Base-by-base conservation (phyloP, 495 filamentous ascomycete species). In the Penicillium mononematosum region DNA sequence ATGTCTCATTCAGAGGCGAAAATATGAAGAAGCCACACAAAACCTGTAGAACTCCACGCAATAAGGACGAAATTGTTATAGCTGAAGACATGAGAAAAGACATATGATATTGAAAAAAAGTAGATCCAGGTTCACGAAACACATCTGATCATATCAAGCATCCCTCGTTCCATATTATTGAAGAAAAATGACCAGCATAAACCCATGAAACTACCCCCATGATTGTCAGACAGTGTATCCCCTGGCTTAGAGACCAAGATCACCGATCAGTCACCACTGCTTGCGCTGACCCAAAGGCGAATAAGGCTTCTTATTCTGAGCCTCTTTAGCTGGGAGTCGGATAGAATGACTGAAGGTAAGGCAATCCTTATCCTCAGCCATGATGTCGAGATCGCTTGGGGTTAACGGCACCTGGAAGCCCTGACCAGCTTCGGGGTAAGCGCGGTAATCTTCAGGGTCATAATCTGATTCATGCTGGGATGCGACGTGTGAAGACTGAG, bases 361-460 rank as follows among this genome's bases (percentile, higher is more conserved):
- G 49, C 70, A 75, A 19, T 66, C 56, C 19, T 69, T 60, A 46
- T 76, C 75, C 58, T 82, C 80, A 6, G 66, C 61, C 29, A 82
- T 46, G 16, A 81, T 72, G 41, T 72, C 68, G 27, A 78, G 58
- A 58, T 80, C 78, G 3, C 69, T 68, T 0, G 60, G 58, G 43
- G 70, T 62, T 7, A 58, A 50, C 7, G 77, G 62, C 2, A 76
- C 64, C 6, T 58, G 50, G 25, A 81, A 70, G 7, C 79, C 80
- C 58, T 81, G 81, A 3, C 87, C 88, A 14, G 84, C 72, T 60
- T 83, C 81, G 1, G 89, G 87, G 74, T 90, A 90, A 9, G 85
- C 72, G 20, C 84, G 76, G 42, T 82, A 82, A 38, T 82, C 79
- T 20, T 73, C 67, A 32, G 74, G 58, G 47, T 75, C 67, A 47